Evolutionary conservation across 2,329 filamentous ascomycete species (phyloP), one percentile per base, ranked within the genome.

Genomic region (Chrysoporthe austroafricana): DNA sequence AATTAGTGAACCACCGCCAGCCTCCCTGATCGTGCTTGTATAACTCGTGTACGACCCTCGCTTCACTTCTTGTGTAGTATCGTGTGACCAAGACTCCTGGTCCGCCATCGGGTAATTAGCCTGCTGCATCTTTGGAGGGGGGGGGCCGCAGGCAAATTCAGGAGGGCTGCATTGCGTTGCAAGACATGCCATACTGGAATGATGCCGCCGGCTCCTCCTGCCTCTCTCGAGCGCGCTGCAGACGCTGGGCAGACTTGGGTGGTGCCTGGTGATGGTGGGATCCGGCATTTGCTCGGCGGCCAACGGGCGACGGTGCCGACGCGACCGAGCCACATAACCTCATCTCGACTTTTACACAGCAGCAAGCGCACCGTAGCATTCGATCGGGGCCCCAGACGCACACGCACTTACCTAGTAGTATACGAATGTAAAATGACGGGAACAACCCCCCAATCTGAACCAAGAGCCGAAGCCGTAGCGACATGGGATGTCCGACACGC

Each of bases 151-250:
- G 6, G 18, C 16, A 57, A 57, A 57, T 39, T 39, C 16, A 57
- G 54, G 54, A 57, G 54, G 8, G 34, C 3, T 39, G 54, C 54
- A n/a, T 57, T 11, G 54, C 32, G 54, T 56, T 36, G 52, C 52
- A 56, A 36, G 26, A 56, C 13, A 56, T 14, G 52, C 50, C 50
- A 14, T 52, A 14, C 21, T 52, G 21, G 21, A 9, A 32, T 57
- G 34, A n/a, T 14, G 34, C 18, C 16, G 34, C 7, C 52, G 7
- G 54, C 34, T 9, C 54, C 14, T 7, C 54, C 34, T 39, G 54
- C 50, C 4, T 54, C 21, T 54, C 11, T 26, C 8, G 32, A 6
- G 54, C 18, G 54, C 52, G 9, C 34, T 57, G 54, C 32, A 57
- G 26, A 21, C 26, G 26, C 26, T 26, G 26, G 26, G 26, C 26